Conservation (phyloP, 305 asterid genomes). For the Fraxinus xanthoxyloides region DNA sequence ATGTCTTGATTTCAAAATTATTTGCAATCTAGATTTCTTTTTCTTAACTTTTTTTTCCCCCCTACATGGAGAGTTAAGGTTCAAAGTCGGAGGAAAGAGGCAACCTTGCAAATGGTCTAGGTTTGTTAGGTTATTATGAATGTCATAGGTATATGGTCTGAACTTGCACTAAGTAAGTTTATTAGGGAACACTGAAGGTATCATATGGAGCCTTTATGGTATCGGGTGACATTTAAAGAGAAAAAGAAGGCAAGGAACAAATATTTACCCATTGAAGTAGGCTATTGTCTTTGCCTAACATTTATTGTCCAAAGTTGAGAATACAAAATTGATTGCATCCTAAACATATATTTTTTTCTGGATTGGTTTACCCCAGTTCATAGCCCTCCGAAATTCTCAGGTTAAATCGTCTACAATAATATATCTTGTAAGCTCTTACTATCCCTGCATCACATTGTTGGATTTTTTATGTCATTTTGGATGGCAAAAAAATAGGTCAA, state of each 20-base stretch:
- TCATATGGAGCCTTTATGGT: not conserved
- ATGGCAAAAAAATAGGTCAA: not conserved
- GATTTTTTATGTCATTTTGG: not conserved
- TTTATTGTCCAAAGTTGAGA: not conserved
- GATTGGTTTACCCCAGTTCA: not conserved
- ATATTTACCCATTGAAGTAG: not conserved
- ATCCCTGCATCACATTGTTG: not conserved
- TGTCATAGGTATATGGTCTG: not conserved
- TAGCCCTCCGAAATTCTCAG: not conserved
- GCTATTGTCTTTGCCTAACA: not conserved
- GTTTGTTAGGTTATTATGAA: not conserved
- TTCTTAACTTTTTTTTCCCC: fast-evolving
- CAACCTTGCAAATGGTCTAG: not conserved
- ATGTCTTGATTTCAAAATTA: not conserved
- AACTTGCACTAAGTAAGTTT: not conserved
- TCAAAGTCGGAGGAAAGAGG: not conserved
- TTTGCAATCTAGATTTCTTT: not conserved
- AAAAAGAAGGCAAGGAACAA: not conserved
- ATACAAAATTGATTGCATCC: not conserved
- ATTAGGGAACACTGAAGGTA: not conserved
- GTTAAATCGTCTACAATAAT: not conserved
- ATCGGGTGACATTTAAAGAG: not conserved
- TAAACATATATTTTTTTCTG: not conserved
- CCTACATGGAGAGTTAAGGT: not conserved
- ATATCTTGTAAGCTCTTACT: not conserved